Evolutionary conservation across 176 grass and related monocot species (phyloP).

Genomic region (Avena eriantha): DNA sequence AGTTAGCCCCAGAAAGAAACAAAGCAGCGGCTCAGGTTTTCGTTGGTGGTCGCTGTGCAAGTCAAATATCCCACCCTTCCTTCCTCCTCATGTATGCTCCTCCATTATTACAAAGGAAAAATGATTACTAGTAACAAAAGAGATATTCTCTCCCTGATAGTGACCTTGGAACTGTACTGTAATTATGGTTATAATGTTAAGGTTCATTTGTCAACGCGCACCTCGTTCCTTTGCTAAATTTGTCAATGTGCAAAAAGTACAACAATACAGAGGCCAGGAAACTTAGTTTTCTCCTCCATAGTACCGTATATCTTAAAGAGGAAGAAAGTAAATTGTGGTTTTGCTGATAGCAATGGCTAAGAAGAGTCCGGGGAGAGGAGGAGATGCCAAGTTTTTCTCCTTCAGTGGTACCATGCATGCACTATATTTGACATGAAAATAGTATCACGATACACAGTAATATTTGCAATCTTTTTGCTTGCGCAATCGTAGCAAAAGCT

Average conservation of each 20-base stretch:
- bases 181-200: background rate
- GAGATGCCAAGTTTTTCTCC: background rate
- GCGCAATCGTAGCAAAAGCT: background rate
- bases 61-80: slow-evolving; percentile 38
- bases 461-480: background rate
- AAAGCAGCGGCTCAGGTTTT: slow-evolving; percentile 24
- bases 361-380: background rate
- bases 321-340: background rate
- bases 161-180: slow-evolving; percentile 27
- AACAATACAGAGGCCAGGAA: background rate
- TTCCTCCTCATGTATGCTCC: background rate
- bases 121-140: background rate
- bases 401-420: background rate
- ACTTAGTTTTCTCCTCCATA: background rate
- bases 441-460: too few species aligned
- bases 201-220: background rate
- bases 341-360: background rate
- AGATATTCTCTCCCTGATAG: slow-evolving; percentile 29
- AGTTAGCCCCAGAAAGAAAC: background rate
- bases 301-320: background rate
- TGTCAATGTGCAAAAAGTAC: background rate
- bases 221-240: background rate
- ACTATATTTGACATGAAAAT: background rate
- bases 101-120: slow-evolving; percentile 45
- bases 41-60: slow-evolving; percentile 33